Evolutionary conservation across 139 green algal genomes (phyloP), one percentile per base, ranked within the genome.

Genomic region (Limnomonas spitsbergensis): DNA sequence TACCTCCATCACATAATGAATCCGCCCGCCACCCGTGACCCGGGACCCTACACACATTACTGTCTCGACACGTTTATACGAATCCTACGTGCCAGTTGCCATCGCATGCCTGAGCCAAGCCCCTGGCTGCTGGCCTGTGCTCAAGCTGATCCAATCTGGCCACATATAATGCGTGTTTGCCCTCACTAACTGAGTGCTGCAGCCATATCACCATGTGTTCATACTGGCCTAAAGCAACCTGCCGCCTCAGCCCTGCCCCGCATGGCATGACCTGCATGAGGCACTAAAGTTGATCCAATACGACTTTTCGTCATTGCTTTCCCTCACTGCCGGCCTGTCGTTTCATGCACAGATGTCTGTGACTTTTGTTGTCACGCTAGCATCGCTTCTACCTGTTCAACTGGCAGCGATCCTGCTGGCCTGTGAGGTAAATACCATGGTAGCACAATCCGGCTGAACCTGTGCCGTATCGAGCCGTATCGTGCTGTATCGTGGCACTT

Each of bases 331-430:
- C 9, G 7, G 24, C 29, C 56, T 70, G 56, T 36, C 29, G 14
- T 35, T 9, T 32, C 56, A 37, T 24, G 9, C 9, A 32, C 80
- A 84, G 79, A 38, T 80, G 38, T 84, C 80, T 42, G 24, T 80
- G 32, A 27, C 31, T 54, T 52, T 84, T 78, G 74, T 84, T 78
- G 74, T 78, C 2, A 74, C 74, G 35, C 36, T 52, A 39, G 29
- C 52, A 0, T 32, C 68, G 20, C 29, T 70, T 3, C 75, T 84
- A 26, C 80, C 80, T 35, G 1, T 74, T 26, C 38, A 42, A 68
- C 70, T 78, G 42, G 20, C 35, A 2, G 27, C 67, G 24, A 70
- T 29, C 20, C 40, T 79, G 32, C 35, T 73, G 26, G 40, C 20
- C 14, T 61, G 47, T 61, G 47, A 61, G 47, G 47, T 61, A 20